These are phyloP conservation scores for Nicotiana tomentosiformis DNA, from an alignment of 257 asterid genomes.

Conservation along the genomic window DNA sequence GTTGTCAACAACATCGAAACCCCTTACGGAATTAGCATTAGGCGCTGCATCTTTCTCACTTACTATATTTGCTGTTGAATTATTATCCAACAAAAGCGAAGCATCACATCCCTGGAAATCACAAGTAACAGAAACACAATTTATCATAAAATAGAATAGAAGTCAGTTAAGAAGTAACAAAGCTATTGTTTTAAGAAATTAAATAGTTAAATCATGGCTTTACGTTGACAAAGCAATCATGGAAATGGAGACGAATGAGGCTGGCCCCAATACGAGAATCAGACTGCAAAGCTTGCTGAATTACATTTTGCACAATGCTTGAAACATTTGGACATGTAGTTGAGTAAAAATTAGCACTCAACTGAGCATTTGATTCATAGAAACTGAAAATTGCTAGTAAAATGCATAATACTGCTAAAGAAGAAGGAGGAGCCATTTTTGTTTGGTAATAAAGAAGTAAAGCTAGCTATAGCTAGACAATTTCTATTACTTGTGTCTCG, in stretches of 20 bases:
- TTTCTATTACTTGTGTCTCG: not conserved
- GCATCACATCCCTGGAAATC: conserved; percentile 57
- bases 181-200: not conserved
- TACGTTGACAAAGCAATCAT: conserved; percentile 59
- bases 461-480: not conserved
- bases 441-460: no score
- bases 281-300: conserved; percentile 48
- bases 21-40: conserved; percentile 43
- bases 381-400: conserved; percentile 6
- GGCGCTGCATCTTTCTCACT: conserved; percentile 61
- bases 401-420: not conserved
- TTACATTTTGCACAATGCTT: conserved; percentile 28
- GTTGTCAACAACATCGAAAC: conserved; percentile 51
- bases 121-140: not conserved
- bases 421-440: conserved; percentile 24
- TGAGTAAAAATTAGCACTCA: conserved; percentile 45
- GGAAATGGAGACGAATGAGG: conserved; percentile 56
- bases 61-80: conserved; percentile 23
- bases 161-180: not conserved
- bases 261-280: conserved; percentile 58
- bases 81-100: conserved; percentile 48
- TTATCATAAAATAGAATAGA: not conserved
- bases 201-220: not conserved
- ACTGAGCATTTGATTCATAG: conserved; percentile 36
- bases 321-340: conserved; percentile 56